Evolutionary conservation across 1,284 basidiomycete genomes (phyloP).

Genomic region (Naganishia sp.): DNA sequence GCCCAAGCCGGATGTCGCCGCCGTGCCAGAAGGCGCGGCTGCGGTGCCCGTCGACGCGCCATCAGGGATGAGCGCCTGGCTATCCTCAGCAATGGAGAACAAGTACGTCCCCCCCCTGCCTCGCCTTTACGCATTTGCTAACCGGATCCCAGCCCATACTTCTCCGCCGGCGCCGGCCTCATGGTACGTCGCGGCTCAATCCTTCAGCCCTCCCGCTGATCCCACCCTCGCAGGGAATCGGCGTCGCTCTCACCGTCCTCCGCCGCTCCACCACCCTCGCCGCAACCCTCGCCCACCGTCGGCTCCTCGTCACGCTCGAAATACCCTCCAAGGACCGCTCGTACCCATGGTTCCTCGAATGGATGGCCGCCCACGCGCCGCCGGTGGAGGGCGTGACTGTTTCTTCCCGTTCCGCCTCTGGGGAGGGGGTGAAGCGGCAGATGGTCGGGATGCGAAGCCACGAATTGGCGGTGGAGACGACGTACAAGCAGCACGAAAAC

Average conservation of each 20-base stretch:
- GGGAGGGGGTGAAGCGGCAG: constrained; percentile 36
- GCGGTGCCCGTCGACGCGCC: not conserved
- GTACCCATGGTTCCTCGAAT: constrained; percentile 96
- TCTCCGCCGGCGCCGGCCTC: constrained; percentile 92
- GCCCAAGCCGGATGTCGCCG: too few relatives aligned
- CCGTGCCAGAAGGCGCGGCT: too few relatives aligned
- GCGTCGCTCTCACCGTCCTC: constrained; percentile 74
- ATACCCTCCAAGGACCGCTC: constrained; percentile 93
- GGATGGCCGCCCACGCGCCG: constrained; percentile 70
- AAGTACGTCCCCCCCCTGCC: constrained; percentile 6
- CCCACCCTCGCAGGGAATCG: constrained; percentile 66
- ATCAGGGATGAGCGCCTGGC: constrained; percentile 1
- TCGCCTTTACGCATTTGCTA: not conserved
- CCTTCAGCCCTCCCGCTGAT: not conserved
- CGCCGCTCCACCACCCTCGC: constrained; percentile 71
- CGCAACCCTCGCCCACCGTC: constrained; percentile 74
- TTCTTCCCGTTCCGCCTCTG: constrained; percentile 14
- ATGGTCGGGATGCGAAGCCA: constrained; percentile 72
- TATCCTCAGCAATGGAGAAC: constrained; percentile 21
- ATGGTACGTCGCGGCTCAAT: constrained; percentile 65
- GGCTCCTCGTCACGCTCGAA: constrained; percentile 92
- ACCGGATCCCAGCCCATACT: constrained; percentile 72
- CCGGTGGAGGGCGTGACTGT: constrained; percentile 30
- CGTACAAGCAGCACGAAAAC: constrained; percentile 81
- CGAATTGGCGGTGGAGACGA: constrained; percentile 92